Evolutionary conservation across 1,284 basidiomycete species (phyloP), one percentile per base, ranked within the genome.

Genomic region (Chalciporus sp.): DNA sequence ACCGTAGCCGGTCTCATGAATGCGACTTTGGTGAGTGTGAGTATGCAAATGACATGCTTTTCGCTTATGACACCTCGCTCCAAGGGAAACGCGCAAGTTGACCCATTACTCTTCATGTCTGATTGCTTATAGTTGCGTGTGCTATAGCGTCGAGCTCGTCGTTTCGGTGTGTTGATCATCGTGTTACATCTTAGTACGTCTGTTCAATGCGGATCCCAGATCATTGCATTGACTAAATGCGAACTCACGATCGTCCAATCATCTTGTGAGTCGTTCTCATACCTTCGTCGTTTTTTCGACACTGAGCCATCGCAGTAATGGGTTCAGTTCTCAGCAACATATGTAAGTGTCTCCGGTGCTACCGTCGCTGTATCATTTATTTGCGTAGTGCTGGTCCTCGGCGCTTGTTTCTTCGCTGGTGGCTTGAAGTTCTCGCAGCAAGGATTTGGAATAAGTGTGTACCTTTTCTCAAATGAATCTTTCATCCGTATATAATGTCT

Each of bases 1-100:
- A 94, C 93, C 0, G 73, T 95, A 4, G 92, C 90, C 6, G 92
- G 92, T 55, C 76, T 95, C 12, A 69, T 95, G 55, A 95, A 95
- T 69, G 93, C 92, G 11, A 95, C 93, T 8, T 75, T 95, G 58
- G 89, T 90, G 63, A 60, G 80, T 72, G 80, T 72, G 39, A 44
- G 56, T 51, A 49, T 39, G 26, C 16, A 19, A 14, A 23, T 23
- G 23, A 23, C 23, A 23, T 23, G 23, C 23, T 23, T 14, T 19
- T 49, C 49, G 56, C 33, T 39, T n/a, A 20, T n/a, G 6, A 45
- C 33, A 8, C 42, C 46, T 47, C 53, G 17, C 56, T 57, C 48
- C 16, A 59, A 90, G 88, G 88, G 89, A 62, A 92, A 90, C 65
- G 84, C 86, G 88, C 90, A 71, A 72, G 88, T 79, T 7, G 11